Percentiles rank a stretch among this genome's conserved stretches.
phyloP scores from a whole-genome alignment of 352 stramenopile species.

The Labyrinthula sp. region DNA sequence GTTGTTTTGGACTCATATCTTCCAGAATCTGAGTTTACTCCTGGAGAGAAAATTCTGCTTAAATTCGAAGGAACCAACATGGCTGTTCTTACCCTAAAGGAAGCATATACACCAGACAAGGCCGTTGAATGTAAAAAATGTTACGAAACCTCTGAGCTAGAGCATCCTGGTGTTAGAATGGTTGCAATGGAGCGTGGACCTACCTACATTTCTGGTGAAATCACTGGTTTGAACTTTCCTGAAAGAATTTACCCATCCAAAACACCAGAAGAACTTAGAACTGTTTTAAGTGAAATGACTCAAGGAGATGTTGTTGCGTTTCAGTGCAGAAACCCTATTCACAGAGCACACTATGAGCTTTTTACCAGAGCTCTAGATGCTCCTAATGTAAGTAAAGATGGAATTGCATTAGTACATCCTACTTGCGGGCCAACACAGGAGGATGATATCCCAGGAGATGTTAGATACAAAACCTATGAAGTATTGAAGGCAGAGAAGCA shows the following conservation, averaged over 20 bases:
- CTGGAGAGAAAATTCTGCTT: constrained; percentile 49
- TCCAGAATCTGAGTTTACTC: constrained; percentile 47
- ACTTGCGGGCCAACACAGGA: constrained; percentile 61
- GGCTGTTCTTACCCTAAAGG: constrained; percentile 53
- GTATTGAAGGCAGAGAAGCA: constrained; percentile 48
- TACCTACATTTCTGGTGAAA: constrained; percentile 63
- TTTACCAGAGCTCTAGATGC: constrained; percentile 61
- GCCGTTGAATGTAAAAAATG: constrained; percentile 53
- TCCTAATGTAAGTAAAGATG: constrained; percentile 43
- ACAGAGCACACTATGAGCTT: constrained; percentile 68
- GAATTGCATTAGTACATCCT: constrained; percentile 59
- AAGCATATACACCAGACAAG: constrained; percentile 64
- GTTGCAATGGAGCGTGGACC: constrained; percentile 54
- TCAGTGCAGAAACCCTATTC: constrained; percentile 70
- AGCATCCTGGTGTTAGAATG: constrained; percentile 59
- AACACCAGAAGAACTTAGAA: constrained; percentile 51
- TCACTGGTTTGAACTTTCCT: constrained; percentile 51
- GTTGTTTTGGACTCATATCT: constrained; percentile 67
- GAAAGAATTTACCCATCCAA: constrained; percentile 59
- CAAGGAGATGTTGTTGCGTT: constrained; percentile 59
- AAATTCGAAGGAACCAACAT: constrained; percentile 47
- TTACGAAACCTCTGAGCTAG: constrained; percentile 60
- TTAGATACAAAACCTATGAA: constrained; percentile 62
- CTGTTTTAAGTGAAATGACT: constrained; percentile 46
- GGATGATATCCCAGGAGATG: constrained; percentile 58